Evolutionary conservation across 2,329 filamentous ascomycete genomes (phyloP), one percentile per base, ranked within the genome.

Genomic region (Neopestalotiopsis sp.): DNA sequence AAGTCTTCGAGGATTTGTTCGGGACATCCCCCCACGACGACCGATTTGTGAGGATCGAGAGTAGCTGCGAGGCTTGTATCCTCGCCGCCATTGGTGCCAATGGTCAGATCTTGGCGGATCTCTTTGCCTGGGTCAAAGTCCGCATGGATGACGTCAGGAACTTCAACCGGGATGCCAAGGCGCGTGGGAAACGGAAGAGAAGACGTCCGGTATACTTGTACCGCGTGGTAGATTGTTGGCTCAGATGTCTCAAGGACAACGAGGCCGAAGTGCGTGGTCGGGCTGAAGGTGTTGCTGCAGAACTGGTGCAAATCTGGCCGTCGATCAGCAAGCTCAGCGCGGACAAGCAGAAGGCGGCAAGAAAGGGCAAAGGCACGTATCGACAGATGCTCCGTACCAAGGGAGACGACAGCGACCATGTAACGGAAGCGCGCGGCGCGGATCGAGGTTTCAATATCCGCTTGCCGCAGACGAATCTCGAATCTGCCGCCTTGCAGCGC

Each of bases 1-100:
- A 74, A 0, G 71, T 80, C 2, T 86, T 85, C 69, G 70, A 73
- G 20, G 57, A 73, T 13, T 70, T 78, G 3, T 85, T 81, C 70
- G 76, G 76, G 5, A 69, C 66, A 20, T 53, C 77, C 3, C 76
- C 78, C 1, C 76, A 80, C n/a, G 73, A 80, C 1, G 65, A 66
- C 34, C 72, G 71, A 61, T 74, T 71, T 28, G 73, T 79, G 45
- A 73, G 70, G 12, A 76, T 84, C 4, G 68, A 70, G 38, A 79
- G 75, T 6, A 77, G 79, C 14, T 90, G 88, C 70, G 84, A 88
- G 72, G 87, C 86, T 1, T 90, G 88, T 70, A 83, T 87, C 34
- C 75, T 89, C 13, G 81, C 85, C 1, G 79, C 80, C 3, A 73
- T 90, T 0, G 87, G 87, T 2, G 83, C 83, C 0, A 79, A 81